phyloP scores from a whole-genome alignment of 148 eudicot species.

The Drosera capensis region DNA sequence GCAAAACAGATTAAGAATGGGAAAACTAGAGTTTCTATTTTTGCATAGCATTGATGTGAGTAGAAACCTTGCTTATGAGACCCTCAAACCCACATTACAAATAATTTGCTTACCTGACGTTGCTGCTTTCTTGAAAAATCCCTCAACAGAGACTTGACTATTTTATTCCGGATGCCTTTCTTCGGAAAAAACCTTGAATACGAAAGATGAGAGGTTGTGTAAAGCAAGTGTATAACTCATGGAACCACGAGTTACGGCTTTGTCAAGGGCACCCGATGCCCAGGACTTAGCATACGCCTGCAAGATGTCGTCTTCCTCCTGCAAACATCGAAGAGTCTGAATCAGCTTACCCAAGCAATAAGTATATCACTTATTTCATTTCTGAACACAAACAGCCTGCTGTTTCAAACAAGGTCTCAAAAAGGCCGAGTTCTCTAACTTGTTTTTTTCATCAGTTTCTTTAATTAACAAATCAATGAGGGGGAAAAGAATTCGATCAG shows the following conservation, averaged over 20 bases:
- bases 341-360: not conserved
- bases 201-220: constrained; percentile 69
- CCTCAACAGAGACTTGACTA: constrained; percentile 55
- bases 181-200: constrained; percentile 24
- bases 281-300: constrained; percentile 85
- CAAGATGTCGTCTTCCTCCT: constrained; percentile 60
- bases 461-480: not conserved
- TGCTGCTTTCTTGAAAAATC: constrained; percentile 55
- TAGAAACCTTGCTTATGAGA: not conserved
- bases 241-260: constrained; percentile 45
- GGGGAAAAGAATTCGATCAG: not conserved
- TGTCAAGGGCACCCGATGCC: constrained; percentile 79
- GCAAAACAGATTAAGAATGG: not conserved
- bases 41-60: no score
- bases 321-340: constrained; percentile 10
- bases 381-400: not conserved
- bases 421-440: no score
- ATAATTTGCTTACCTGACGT: constrained; percentile 43
- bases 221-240: constrained; percentile 43
- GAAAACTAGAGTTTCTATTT: not conserved
- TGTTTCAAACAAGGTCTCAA: not conserved
- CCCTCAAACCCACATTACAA: not conserved
- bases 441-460: no score
- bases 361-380: not conserved
- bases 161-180: constrained; percentile 42